Base-by-base conservation (phyloP, 768 basidiomycete genomes). In the Myochromella boudieri region DNA sequence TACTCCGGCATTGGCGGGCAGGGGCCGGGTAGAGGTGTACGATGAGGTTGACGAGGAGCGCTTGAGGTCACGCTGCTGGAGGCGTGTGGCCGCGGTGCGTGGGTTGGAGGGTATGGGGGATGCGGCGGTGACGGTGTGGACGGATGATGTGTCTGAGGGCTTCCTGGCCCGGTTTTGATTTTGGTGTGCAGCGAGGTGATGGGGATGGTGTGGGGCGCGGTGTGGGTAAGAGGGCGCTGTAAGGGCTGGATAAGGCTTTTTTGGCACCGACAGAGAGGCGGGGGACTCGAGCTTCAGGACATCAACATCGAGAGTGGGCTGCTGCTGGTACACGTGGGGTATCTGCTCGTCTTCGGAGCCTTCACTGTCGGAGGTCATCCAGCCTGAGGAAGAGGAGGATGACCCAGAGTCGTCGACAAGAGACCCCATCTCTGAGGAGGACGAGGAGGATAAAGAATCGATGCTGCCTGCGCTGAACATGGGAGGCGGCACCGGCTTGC, bases 371-470 rank as follows among this genome's bases (percentile, higher is more conserved):
- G 80, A 78, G 49, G 75, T 77, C 44, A 68, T 65, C 72, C 74
- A 77, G 7, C 72, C 76, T 47, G 77, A 78, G 21, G 73, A 72
- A 3, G 78, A 83, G 31, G 77, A 80, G 10, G 80, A 81, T 10
- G 81, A 83, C 21, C 75, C 78, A 17, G 72, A 76, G 52, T 85
- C 81, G 49, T 85, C 82, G n/a, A 77, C 76, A 37, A 85, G 65
- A 21, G 81, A 84, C 46, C 75, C 79, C 57, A 82, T 69, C 41
- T 85, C 85, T 2, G 84, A 84, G 27, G 71, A 71, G 3, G 70
- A 70, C 21, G 73, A 68, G 26, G 69, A 69, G 3, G 64, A 64
- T 39, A 63, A 52, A 10, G 71, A 70, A 37, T 72, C 73, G 22
- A 66, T 65, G 53, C 71, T 77, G 37, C 69, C 41, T 32, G 69